Evolutionary conservation across 495 filamentous ascomycete species (phyloP).

Genomic region (Ascodesmis nigricans): DNA sequence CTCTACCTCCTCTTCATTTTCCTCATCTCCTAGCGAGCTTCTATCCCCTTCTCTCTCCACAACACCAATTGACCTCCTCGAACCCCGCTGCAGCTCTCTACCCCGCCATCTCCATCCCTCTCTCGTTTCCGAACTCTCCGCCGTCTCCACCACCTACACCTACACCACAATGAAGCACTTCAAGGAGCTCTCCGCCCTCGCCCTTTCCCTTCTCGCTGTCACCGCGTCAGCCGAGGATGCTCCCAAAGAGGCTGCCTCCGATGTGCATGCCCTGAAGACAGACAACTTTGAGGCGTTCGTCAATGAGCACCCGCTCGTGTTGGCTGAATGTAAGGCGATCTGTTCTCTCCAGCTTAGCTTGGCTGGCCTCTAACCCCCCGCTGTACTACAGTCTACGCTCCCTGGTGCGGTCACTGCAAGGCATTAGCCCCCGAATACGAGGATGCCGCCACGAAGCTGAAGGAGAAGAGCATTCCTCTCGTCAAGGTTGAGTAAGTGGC

Average conservation of each 20-base stretch:
- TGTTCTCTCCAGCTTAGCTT: not conserved
- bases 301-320: conserved; percentile 57
- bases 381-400: conserved; percentile 36
- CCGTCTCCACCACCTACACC: not conserved
- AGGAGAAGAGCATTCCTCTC: conserved; percentile 81
- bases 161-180: conserved; percentile 19
- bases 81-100: not conserved
- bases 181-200: conserved; percentile 17
- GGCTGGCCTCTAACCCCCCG: not conserved
- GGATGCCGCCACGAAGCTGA: conserved; percentile 78
- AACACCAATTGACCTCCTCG: too few relatives aligned
- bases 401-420: conserved; percentile 69
- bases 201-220: conserved; percentile 17
- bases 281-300: conserved; percentile 75
- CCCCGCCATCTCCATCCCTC: not conserved
- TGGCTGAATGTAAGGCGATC: conserved; percentile 47
- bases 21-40: too few relatives aligned
- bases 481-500: conserved; percentile 57
- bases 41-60: too few relatives aligned
- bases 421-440: conserved; percentile 67
- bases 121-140: too few relatives aligned
- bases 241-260: conserved; percentile 41
- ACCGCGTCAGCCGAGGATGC: conserved; percentile 35
- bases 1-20: not conserved
- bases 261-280: conserved; percentile 64